phyloP scores from a whole-genome alignment of 805 yeast genomes.

The Nakazawaea ernobii region DNA sequence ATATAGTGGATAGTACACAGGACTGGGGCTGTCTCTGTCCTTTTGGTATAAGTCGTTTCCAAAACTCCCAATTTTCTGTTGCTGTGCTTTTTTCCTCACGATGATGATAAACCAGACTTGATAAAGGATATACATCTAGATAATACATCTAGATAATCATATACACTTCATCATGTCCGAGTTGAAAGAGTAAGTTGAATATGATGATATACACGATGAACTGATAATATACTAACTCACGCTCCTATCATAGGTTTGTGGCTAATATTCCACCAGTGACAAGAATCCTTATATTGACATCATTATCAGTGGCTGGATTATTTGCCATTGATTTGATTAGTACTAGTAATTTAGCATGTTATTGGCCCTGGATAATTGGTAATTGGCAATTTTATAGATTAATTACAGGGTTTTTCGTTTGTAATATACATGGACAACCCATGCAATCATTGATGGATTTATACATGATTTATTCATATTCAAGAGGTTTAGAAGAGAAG shows the following conservation, averaged over 20 bases:
- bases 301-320: constrained; percentile 39
- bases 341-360: constrained; percentile 19
- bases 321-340: constrained; percentile 25
- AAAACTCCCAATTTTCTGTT: no score
- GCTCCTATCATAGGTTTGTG: constrained; percentile 27
- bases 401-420: constrained; percentile 44
- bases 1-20: no score
- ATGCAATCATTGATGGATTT: constrained; percentile 45
- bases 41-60: no score
- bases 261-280: constrained; percentile 57
- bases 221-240: neutral
- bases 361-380: constrained; percentile 25
- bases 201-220: no score
- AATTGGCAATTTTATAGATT: constrained; percentile 39
- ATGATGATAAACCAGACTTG: no score
- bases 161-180: constrained; percentile 8
- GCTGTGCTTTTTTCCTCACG: no score
- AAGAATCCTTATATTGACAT: constrained; percentile 43
- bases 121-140: neutral
- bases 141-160: neutral
- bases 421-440: constrained; percentile 28
- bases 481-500: constrained; percentile 49
- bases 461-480: constrained; percentile 52
- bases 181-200: constrained; percentile 6
- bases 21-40: no score